phyloP scores from a whole-genome alignment of 306 rosid species.

The Rubus parviflorus region DNA sequence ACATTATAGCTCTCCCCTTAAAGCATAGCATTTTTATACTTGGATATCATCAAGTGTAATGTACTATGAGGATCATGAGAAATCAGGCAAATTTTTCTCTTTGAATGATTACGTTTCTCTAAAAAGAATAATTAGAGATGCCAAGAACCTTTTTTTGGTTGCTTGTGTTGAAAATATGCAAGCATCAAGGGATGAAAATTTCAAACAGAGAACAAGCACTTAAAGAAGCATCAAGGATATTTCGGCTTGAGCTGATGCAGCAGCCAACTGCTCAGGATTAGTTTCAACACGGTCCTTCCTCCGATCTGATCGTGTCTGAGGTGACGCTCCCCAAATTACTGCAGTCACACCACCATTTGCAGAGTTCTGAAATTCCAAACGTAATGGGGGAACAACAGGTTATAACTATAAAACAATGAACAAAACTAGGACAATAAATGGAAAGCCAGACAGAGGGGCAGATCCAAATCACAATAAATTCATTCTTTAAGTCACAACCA shows the following conservation, averaged over 20 bases:
- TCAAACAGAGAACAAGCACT: not conserved
- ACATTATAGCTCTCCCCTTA: not conserved
- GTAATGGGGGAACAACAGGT: slow-evolving; percentile 6
- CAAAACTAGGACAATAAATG: not conserved
- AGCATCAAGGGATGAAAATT: not conserved
- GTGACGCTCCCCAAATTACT: slow-evolving; percentile 97
- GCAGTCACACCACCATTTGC: slow-evolving; percentile 78
- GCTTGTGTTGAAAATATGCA: not conserved
- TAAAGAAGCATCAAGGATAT: slow-evolving; percentile 56
- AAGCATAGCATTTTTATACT: not conserved
- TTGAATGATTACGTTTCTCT: not conserved
- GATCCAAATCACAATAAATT: slow-evolving; percentile 1
- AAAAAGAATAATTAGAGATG: not conserved
- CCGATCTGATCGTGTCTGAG: slow-evolving; percentile 92
- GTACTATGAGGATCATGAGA: not conserved
- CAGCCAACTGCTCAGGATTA: slow-evolving; percentile 95
- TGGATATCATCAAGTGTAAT: not conserved
- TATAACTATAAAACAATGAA: not conserved
- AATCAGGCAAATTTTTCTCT: not conserved
- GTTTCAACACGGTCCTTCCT: slow-evolving; percentile 97
- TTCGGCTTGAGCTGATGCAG: slow-evolving; percentile 93
- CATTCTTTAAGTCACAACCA: not conserved
- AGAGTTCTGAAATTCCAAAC: slow-evolving; percentile 52
- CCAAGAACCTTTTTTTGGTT: not conserved
- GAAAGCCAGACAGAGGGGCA: not conserved